A percentile compares a stretch with the other conserved stretches of the same genome.
Conservation (phyloP, 305 asterid species). For the Salvia sclarea region DNA sequence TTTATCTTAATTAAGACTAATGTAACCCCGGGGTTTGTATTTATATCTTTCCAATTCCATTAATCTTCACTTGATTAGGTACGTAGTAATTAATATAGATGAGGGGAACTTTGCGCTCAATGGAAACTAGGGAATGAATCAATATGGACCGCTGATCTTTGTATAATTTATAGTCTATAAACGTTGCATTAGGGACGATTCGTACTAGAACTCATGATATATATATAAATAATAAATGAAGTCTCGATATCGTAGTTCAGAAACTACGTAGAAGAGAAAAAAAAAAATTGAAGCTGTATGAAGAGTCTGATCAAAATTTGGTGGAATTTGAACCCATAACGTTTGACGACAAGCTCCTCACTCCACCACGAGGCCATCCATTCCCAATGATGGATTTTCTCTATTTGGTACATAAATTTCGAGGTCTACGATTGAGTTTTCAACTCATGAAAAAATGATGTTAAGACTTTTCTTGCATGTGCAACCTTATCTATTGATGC, state of each 20-base stretch:
- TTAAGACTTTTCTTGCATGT: neutral
- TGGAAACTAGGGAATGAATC: no score
- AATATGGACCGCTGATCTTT: neutral
- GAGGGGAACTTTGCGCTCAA: neutral
- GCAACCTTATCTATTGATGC: constrained; percentile 7
- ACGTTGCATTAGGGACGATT: no score
- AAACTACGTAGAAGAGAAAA: no score
- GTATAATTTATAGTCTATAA: neutral
- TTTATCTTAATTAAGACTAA: neutral
- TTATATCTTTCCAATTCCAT: neutral
- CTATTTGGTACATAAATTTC: neutral
- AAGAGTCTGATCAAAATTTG: no score
- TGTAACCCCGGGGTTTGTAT: neutral
- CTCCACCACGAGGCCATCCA: neutral
- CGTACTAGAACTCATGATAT: no score
- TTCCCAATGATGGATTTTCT: neutral
- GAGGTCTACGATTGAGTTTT: neutral
- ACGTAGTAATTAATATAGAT: no score
- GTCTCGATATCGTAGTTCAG: no score
- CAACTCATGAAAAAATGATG: neutral
- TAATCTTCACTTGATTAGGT: neutral
- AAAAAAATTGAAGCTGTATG: no score
- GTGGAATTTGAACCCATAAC: neutral
- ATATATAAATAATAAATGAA: no score
- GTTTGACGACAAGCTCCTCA: neutral